Conservation (phyloP, 2,329 filamentous ascomycete species). For the Zelopaecilomyces penicillatus region DNA sequence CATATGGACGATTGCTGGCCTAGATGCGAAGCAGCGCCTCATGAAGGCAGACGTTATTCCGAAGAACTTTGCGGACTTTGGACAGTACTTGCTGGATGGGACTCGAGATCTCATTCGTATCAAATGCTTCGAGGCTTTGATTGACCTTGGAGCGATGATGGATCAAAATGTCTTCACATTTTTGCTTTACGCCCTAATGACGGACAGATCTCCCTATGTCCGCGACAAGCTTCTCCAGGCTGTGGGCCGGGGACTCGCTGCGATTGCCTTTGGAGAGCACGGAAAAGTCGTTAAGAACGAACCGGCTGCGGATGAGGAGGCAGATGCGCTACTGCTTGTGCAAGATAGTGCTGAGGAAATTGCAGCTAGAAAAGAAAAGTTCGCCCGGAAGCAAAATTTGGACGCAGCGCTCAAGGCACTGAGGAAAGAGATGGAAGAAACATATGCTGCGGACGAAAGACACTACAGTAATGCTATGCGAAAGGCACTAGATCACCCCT, state of each 20-base stretch:
- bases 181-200: slow-evolving; percentile 49
- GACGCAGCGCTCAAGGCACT: slow-evolving; percentile 43
- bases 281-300: slow-evolving; percentile 35
- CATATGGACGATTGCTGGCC: slow-evolving; percentile 53
- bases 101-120: slow-evolving; percentile 55
- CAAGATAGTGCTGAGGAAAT: slow-evolving; percentile 40
- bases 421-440: slow-evolving; percentile 36
- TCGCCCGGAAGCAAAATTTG: slow-evolving; percentile 56
- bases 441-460: slow-evolving; percentile 28
- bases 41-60: slow-evolving; percentile 58
- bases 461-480: slow-evolving; percentile 35
- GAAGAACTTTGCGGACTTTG: slow-evolving; percentile 45
- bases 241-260: slow-evolving; percentile 51
- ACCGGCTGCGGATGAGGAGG: slow-evolving; percentile 28
- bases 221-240: slow-evolving; percentile 51
- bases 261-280: slow-evolving; percentile 55
- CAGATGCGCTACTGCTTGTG: slow-evolving; percentile 31
- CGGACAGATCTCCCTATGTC: slow-evolving; percentile 55
- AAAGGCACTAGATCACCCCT: slow-evolving; percentile 32
- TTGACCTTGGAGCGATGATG: slow-evolving; percentile 54
- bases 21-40: slow-evolving; percentile 52
- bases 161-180: slow-evolving; percentile 47
- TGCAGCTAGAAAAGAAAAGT: slow-evolving; percentile 53
- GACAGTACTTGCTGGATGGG: slow-evolving; percentile 57
- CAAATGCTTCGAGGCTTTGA: slow-evolving; percentile 55